Evolutionary conservation across 2,329 filamentous ascomycete species (phyloP), one percentile per base, ranked within the genome.

Genomic region (Scolecobasidium constrictum): DNA sequence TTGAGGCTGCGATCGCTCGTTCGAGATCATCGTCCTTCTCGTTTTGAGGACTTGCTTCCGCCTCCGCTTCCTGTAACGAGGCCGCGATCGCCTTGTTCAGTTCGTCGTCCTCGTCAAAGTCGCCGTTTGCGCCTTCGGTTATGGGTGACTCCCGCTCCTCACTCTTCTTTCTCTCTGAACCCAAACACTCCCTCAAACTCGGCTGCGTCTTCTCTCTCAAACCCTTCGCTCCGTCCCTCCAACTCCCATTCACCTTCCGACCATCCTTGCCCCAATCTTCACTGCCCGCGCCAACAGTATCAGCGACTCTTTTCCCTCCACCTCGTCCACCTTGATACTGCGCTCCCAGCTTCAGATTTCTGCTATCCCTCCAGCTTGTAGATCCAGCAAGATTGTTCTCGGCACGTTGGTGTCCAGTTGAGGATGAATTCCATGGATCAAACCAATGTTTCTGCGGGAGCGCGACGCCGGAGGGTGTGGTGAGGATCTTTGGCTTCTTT

Each of bases 381-480:
- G 69, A 73, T 18, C 73, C 72, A 2, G 75, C 73, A 2, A 81
- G 69, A 3, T 67, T 63, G 46, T 77, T 79, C 46, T 90, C 83
- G 34, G 83, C 77, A 33, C 78, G 73, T 61, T 94, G 87, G 58
- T 94, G 86, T 36, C 85, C 85, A 1, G 81, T 80, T 4, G 81
- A 78, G 11, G 78, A 76, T 12, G 78, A 80, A 62, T 86, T 86
- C 78, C 78, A 84, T 4, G 77, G 69, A 58, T 83, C 80, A 53
- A 81, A 83, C 46, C 57, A 49, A 34, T 47, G 51, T 38, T 54
- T 57, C 4, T 49, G 43, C 6, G 56, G 40, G 33, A 43, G 22
- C 3, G 42, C 42, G 17, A 44, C 31, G 13, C 42, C 42, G 34
- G 31, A 35, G n/a, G 18, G 21, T 36, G 40, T 42, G 13, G 26